Evolutionary conservation across 495 filamentous ascomycete species (phyloP), one percentile per base, ranked within the genome.

Genomic region (Xylaria curta): DNA sequence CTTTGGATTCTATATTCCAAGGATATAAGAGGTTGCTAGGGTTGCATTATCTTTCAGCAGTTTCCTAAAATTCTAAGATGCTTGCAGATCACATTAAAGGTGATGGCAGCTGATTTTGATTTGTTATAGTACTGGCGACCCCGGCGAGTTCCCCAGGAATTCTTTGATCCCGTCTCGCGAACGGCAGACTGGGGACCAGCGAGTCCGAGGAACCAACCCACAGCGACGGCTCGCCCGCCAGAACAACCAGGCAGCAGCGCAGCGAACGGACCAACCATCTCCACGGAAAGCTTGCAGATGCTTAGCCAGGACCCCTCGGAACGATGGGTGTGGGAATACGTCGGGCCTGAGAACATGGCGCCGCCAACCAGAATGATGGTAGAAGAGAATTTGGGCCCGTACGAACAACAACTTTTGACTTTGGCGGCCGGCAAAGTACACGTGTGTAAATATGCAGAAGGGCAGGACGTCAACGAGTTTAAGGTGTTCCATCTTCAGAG

Each of bases 371-470:
- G 61, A 72, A 77, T 73, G 19, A 73, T 89, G 78, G 78, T 85
- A 33, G 86, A 88, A 74, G 87, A 88, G 73, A 79, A 74, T 13
- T 70, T 87, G 47, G 86, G 86, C 12, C 85, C 85, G 5, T 87
- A 82, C 77, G 85, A 89, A 74, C 76, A 80, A 49, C 78, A 82
- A 67, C 66, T 89, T 26, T 73, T 88, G 7, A 51, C 78, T 36
- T 64, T 87, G 12, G 83, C 82, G 24, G 80, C 79, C 53, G 85
- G 85, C 67, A 76, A 62, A 69, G 75, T 78, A 38, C 81, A 81
- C 38, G 77, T 83, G 7, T 80, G 72, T 62, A 71, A 82, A 42
- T 81, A 78, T 66, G 81, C 82, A 5, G 81, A 78, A 24, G 76
- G 67, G 7, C 76, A 76, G 56, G 71, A 76, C 0, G 70, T 78